Base-by-base conservation (phyloP, 495 filamentous ascomycete species). In the Penicillium turbatum region DNA sequence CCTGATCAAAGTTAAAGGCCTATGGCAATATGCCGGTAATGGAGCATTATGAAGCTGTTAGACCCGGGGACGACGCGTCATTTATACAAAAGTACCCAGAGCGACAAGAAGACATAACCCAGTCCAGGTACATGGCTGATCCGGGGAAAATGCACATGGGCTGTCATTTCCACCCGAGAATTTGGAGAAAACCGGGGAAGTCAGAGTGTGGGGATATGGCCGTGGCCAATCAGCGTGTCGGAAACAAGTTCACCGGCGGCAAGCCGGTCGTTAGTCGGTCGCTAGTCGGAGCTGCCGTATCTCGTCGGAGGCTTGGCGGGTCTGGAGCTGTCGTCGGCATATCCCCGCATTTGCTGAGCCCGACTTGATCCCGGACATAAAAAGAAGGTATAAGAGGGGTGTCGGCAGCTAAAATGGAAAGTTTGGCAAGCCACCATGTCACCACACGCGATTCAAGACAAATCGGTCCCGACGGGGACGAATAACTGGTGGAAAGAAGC, bases 401-500 rank as follows among this genome's bases (percentile, higher is more conserved):
- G 34, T 34, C 13, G 6, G 24, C 3, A 27, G 3, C 12, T 11
- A 32, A 37, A 36, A 37, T 39, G 39, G 19, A 9, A 48, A 35
- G 24, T 13, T 8, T 26, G 8, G n/a, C 29, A 30, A 15, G 34
- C 21, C 41, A 41, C 17, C 30, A 62, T 62, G 59, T 54, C 55
- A 31, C 55, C 59, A 16, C 55, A 57, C 42, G 54, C 59, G 8
- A 37, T 34, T n/a, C 32, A 37, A 19, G 39, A 43, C 11, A 43
- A 34, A 26, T 12, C 19, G 1, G 55, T 62, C 6, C 59, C 59
- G 19, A 58, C 59, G 7, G 59, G 59, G 34, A 44, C 41, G 13
- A 51, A 43, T 61, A 70, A 67, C 55, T 73, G 70, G 67, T 71
- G 70, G 70, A 71, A 73, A 57, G 70, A 72, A 53, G 70, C 53